These are phyloP conservation scores for Suillus luteus DNA, from an alignment of 768 basidiomycete genomes.

Conservation along the genomic window DNA sequence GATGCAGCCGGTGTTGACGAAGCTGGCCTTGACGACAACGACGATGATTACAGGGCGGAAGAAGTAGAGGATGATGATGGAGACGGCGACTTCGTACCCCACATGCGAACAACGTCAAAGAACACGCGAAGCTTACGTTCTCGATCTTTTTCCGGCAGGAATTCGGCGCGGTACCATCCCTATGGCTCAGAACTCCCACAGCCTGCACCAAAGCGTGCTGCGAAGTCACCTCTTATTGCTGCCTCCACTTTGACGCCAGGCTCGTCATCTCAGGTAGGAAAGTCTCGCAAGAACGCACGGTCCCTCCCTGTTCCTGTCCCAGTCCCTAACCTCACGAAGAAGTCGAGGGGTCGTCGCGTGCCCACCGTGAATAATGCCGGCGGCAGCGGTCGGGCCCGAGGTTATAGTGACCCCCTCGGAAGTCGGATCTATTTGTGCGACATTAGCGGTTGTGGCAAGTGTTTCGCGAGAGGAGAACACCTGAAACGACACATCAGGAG, in stretches of 20 bases:
- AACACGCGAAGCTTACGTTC: conserved; percentile 40
- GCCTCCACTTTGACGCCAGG: conserved; percentile 30
- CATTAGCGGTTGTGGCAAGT: conserved; percentile 84
- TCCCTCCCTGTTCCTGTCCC: conserved; percentile 58
- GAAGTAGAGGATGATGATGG: conserved; percentile 26
- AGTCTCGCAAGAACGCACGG: conserved; percentile 38
- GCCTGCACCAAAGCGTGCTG: conserved; percentile 33
- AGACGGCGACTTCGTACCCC: conserved; percentile 38
- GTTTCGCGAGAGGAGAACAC: conserved; percentile 87
- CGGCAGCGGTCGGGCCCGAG: conserved; percentile 19
- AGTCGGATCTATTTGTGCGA: conserved; percentile 70
- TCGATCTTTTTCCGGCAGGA: conserved; percentile 36
- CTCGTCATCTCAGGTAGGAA: conserved; percentile 27
- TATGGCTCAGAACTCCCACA: conserved; percentile 30
- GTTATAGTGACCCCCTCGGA: conserved; percentile 40
- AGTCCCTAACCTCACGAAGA: conserved; percentile 70
- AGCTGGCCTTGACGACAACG: conserved; percentile 21
- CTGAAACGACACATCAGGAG: conserved; percentile 86
- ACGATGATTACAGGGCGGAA: conserved; percentile 34
- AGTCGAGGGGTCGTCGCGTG: conserved; percentile 67
- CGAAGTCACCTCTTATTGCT: conserved; percentile 35
- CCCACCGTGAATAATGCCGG: conserved; percentile 48
- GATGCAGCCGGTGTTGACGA: conserved; percentile 32
- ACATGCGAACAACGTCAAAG: conserved; percentile 37
- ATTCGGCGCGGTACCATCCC: conserved; percentile 36